These are phyloP conservation scores for Lepiota subincarnata DNA, from an alignment of 768 basidiomycete genomes.

Conservation along the genomic window DNA sequence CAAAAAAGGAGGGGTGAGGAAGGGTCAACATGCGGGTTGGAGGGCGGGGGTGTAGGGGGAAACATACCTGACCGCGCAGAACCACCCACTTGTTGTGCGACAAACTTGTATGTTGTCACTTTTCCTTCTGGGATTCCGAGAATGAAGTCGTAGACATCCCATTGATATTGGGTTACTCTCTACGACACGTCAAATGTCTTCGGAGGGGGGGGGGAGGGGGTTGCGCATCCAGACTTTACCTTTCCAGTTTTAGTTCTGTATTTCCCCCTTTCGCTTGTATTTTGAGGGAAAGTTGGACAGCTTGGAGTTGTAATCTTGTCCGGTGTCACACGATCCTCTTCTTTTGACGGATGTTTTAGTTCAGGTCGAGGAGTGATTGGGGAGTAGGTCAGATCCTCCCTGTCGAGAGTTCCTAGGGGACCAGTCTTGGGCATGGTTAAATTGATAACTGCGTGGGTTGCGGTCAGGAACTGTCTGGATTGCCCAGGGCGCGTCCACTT, in stretches of 20 bases:
- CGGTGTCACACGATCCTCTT: neutral
- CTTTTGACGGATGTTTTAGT: neutral
- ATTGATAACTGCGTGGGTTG: too few relatives aligned
- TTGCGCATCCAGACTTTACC: conserved; percentile 18
- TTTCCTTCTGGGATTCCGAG: conserved; percentile 45
- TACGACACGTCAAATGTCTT: conserved; percentile 18
- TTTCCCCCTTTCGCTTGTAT: conserved; percentile 20
- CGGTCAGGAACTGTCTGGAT: neutral
- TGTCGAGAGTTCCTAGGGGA: neutral
- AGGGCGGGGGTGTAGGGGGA: neutral
- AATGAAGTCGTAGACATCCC: conserved; percentile 57
- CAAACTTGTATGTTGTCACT: conserved; percentile 54
- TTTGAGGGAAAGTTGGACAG: conserved; percentile 22
- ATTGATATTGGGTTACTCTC: conserved; percentile 50
- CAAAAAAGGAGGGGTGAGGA: neutral
- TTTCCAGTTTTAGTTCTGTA: conserved; percentile 33
- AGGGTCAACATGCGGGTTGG: neutral
- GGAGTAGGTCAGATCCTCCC: neutral
- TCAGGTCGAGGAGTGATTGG: neutral
- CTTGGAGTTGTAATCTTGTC: neutral
- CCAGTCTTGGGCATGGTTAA: neutral
- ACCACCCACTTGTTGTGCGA: conserved; percentile 48
- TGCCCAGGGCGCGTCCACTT: too few relatives aligned
- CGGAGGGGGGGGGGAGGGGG: neutral
- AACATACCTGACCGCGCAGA: conserved; percentile 63